These are phyloP conservation scores for Nannizzia gypsea DNA, from an alignment of 2,329 filamentous ascomycete species.

Conservation along the genomic window DNA sequence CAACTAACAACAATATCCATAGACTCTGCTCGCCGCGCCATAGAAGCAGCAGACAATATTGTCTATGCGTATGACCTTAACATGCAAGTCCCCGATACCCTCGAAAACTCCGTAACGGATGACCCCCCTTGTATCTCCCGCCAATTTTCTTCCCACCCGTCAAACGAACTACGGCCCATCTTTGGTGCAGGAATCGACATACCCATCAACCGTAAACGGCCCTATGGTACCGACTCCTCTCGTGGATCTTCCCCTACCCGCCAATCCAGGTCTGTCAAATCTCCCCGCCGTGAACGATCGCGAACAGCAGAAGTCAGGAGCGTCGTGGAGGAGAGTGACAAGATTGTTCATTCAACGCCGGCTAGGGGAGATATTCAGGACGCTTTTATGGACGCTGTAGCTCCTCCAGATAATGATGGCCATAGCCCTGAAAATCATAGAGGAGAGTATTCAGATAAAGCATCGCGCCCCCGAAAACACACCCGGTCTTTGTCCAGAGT, in stretches of 20 bases:
- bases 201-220: constrained; percentile 34
- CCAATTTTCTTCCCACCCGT: constrained; percentile 15
- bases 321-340: constrained; percentile 33
- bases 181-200: constrained; percentile 35
- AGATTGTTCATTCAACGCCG: constrained; percentile 27
- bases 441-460: neutral
- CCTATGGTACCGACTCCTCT: constrained; percentile 31
- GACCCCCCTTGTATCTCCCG: constrained; percentile 23
- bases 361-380: constrained; percentile 27
- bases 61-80: constrained; percentile 65
- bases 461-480: neutral
- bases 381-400: constrained; percentile 27
- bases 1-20: constrained; percentile 18
- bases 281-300: constrained; percentile 26
- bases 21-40: constrained; percentile 58
- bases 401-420: constrained; percentile 41
- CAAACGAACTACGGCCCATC: constrained; percentile 28
- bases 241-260: constrained; percentile 24
- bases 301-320: constrained; percentile 31
- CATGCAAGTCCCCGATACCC: constrained; percentile 59
- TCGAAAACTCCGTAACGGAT: constrained; percentile 32
- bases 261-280: constrained; percentile 19
- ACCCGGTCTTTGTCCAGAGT: constrained; percentile 27
- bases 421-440: constrained; percentile 86
- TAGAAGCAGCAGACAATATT: constrained; percentile 64